Evolutionary conservation across 2,329 filamentous ascomycete genomes (phyloP).

Genomic region (Rhytidhysteron rufulum): DNA sequence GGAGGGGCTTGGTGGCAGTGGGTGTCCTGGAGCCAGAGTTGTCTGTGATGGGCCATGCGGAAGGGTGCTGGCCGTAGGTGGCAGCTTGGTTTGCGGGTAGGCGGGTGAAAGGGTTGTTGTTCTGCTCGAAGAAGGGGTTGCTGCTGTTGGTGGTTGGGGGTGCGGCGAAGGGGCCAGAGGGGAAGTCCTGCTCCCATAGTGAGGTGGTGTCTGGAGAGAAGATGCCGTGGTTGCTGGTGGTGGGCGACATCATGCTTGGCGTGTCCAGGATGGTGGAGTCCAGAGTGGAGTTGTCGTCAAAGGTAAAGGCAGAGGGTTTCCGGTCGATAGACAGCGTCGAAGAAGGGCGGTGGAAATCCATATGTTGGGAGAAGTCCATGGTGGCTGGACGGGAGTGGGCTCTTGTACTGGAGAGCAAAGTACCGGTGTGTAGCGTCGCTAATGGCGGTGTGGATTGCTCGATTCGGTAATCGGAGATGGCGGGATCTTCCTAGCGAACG

Average conservation of each 20-base stretch:
- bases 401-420: conserved; percentile 40
- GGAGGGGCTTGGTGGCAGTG: conserved; percentile 68
- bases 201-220: conserved; percentile 51
- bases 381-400: conserved; percentile 10
- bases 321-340: conserved; percentile 34
- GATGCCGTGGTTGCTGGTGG: conserved; percentile 46
- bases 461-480: conserved; percentile 22
- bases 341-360: conserved; percentile 36
- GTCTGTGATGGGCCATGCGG: conserved; percentile 60
- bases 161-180: conserved; percentile 33
- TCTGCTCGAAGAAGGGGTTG: conserved; percentile 48
- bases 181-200: conserved; percentile 48
- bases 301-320: conserved; percentile 37
- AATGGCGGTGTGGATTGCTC: conserved; percentile 37
- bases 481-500: conserved; percentile 3
- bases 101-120: conserved; percentile 62
- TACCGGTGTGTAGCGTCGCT: conserved; percentile 36
- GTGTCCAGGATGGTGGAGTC: conserved; percentile 42
- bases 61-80: conserved; percentile 45
- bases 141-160: conserved; percentile 37
- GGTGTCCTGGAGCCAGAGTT: conserved; percentile 71
- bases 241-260: conserved; percentile 46
- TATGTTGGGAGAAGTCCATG: conserved; percentile 35
- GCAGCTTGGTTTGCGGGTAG: conserved; percentile 48
- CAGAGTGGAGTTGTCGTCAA: conserved; percentile 53